Evolutionary conservation across 768 basidiomycete genomes (phyloP).

Genomic region (Lentinula sp.): DNA sequence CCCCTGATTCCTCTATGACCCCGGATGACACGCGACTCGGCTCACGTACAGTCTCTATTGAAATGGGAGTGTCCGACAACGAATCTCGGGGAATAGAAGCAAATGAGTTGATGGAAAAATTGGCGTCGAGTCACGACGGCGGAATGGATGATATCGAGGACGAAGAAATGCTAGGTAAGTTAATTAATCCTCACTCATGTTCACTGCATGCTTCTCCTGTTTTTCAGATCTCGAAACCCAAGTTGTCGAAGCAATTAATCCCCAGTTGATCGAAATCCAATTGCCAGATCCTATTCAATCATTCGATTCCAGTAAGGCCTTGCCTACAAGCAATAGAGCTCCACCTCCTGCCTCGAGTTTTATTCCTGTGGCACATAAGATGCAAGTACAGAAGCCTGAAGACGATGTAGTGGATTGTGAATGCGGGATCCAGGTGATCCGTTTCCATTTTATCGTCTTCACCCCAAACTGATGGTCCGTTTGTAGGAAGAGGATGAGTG

Average conservation of each 20-base stretch:
- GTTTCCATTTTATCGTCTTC: slow-evolving; percentile 1
- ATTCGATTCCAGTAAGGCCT: slow-evolving; percentile 19
- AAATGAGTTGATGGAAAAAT: slow-evolving; percentile 17
- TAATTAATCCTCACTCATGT: background rate
- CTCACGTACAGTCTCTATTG: background rate
- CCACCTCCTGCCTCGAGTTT: background rate
- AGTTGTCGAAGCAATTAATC: slow-evolving; percentile 7
- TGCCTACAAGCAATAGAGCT: background rate
- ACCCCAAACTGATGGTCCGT: background rate
- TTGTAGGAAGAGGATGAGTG: slow-evolving; percentile 49
- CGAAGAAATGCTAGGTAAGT: slow-evolving; percentile 43
- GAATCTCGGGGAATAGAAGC: background rate
- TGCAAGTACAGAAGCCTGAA: slow-evolving; percentile 9
- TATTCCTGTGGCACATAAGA: background rate
- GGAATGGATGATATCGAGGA: slow-evolving; percentile 19
- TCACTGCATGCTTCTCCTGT: background rate
- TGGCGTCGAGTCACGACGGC: slow-evolving; percentile 14
- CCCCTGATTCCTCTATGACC: background rate
- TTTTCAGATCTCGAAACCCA: slow-evolving; percentile 39
- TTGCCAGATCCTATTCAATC: slow-evolving; percentile 29
- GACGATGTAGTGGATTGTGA: slow-evolving; percentile 56
- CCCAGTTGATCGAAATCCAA: slow-evolving; percentile 8
- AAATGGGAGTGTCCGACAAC: background rate
- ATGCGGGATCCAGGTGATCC: slow-evolving; percentile 53
- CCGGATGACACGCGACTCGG: too few species aligned